Conservation (phyloP, 352 stramenopile species). For the Globisporangium orthogonon region DNA sequence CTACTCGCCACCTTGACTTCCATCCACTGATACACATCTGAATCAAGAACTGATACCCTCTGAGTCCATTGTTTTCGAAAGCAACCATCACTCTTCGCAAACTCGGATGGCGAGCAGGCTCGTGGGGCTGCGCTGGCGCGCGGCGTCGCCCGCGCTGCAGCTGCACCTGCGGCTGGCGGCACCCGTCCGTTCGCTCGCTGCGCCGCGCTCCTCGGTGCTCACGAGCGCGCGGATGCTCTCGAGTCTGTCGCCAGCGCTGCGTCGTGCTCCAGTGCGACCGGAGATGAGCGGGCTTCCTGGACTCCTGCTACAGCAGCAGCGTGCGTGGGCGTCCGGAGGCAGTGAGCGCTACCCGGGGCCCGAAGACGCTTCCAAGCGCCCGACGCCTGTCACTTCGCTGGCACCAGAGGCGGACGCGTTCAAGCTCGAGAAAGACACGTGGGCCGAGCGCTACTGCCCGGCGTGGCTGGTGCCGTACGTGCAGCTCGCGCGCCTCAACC, state of each 20-base stretch:
- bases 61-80: too few relatives aligned
- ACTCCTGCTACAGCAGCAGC: background rate
- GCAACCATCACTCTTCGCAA: background rate
- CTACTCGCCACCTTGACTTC: too few relatives aligned
- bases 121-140: background rate
- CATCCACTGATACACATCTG: too few relatives aligned
- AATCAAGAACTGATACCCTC: too few relatives aligned
- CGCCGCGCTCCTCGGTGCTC: background rate
- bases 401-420: conserved; percentile 27
- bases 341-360: background rate
- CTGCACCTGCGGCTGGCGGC: background rate
- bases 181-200: too few relatives aligned
- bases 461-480: conserved; percentile 83
- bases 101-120: background rate
- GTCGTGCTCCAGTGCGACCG: too few relatives aligned
- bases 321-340: background rate
- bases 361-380: background rate
- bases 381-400: conserved; percentile 2
- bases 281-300: too few relatives aligned
- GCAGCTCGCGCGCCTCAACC: conserved; percentile 81
- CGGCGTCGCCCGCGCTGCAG: background rate
- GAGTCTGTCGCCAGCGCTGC: background rate
- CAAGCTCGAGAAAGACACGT: conserved; percentile 80
- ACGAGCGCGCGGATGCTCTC: too few relatives aligned
- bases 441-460: conserved; percentile 70